Evolutionary conservation across 805 yeast species (phyloP).

Genomic region (Monosporozyma aquatica): DNA sequence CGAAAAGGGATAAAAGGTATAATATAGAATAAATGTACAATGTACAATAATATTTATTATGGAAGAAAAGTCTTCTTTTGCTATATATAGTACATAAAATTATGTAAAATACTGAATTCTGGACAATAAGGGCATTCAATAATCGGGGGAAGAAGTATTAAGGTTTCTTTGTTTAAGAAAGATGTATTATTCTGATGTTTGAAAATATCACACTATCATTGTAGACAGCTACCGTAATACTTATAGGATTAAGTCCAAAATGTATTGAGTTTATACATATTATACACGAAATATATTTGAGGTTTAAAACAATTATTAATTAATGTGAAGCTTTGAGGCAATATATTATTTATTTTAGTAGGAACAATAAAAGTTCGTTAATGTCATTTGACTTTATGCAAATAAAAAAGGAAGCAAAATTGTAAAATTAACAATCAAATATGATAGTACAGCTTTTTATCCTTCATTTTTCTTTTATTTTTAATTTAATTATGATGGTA

Average conservation of each 20-base stretch:
- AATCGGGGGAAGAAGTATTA: too few relatives aligned
- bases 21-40: too few relatives aligned
- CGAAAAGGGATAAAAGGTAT: too few relatives aligned
- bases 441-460: neutral
- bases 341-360: neutral
- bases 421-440: neutral
- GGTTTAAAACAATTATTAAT: neutral
- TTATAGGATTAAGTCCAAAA: neutral
- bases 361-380: neutral
- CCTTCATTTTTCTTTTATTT: neutral
- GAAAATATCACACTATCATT: too few relatives aligned
- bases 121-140: too few relatives aligned
- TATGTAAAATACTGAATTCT: too few relatives aligned
- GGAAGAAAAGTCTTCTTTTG: too few relatives aligned
- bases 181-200: too few relatives aligned
- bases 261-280: neutral
- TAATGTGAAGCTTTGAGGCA: neutral
- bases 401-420: neutral
- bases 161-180: too few relatives aligned
- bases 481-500: neutral
- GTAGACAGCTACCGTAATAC: neutral
- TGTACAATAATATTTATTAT: too few relatives aligned
- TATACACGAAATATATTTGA: neutral
- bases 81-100: too few relatives aligned
- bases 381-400: neutral